Conservation (phyloP, 2,329 filamentous ascomycete genomes). For the Polytolypa hystricis region DNA sequence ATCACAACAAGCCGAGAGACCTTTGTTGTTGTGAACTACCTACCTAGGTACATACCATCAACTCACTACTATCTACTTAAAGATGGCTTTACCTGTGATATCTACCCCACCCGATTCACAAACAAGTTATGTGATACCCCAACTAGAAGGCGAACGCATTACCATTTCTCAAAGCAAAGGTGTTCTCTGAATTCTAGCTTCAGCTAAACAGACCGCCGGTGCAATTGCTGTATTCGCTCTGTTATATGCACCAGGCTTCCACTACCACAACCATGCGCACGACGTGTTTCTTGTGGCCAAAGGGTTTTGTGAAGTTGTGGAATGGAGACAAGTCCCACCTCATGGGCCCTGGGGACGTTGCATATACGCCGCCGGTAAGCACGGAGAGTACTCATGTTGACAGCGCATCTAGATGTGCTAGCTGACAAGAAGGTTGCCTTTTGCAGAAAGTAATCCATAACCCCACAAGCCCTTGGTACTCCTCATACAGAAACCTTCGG, state of each 20-base stretch:
- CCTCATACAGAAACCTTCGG: constrained; percentile 45
- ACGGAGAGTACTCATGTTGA: too few species aligned
- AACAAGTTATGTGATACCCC: constrained; percentile 37
- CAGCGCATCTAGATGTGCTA: too few species aligned
- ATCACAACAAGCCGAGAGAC: too few species aligned
- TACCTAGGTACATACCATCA: too few species aligned
- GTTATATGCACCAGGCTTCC: constrained; percentile 41
- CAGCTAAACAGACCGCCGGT: constrained; percentile 41
- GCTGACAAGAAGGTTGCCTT: neutral
- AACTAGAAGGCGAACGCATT: constrained; percentile 42
- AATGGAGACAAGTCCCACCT: constrained; percentile 46
- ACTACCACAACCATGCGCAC: constrained; percentile 47
- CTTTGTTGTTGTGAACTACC: too few species aligned
- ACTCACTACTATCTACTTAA: too few species aligned
- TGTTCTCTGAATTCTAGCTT: constrained; percentile 41
- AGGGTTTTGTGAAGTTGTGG: constrained; percentile 46
- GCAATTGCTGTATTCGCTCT: constrained; percentile 42
- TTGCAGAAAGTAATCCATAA: constrained; percentile 42
- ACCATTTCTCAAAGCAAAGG: constrained; percentile 44
- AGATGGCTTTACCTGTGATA: neutral
- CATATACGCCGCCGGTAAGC: constrained; percentile 45
- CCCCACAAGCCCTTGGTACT: constrained; percentile 43
- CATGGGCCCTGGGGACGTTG: constrained; percentile 46
- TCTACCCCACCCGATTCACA: constrained; percentile 26
- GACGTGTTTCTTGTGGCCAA: constrained; percentile 48